A percentile compares a stretch with the other conserved stretches of the same genome.
These are phyloP conservation scores for Pythium scleroteichum DNA, from an alignment of 352 stramenopile genomes.

Conservation along the genomic window DNA sequence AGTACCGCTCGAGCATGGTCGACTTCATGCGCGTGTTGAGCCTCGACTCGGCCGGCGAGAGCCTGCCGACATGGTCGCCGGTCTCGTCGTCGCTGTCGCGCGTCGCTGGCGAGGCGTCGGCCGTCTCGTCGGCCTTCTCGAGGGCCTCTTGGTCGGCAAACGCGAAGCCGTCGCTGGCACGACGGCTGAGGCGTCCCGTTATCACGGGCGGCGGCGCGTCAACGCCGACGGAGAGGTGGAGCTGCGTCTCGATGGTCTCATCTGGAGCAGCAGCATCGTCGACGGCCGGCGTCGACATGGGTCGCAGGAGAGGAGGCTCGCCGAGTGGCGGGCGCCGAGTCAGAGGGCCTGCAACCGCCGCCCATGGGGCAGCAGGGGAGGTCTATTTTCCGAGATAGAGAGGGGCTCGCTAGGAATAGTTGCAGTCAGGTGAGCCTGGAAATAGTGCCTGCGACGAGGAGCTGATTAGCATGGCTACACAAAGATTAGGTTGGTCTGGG, in stretches of 20 bases:
- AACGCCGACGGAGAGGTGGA: neutral
- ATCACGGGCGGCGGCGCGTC: neutral
- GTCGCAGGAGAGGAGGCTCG: too few species aligned
- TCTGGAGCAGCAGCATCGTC: too few species aligned
- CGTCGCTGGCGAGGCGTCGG: neutral
- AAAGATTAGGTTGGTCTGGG: too few species aligned
- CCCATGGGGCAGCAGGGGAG: too few species aligned
- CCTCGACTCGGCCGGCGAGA: neutral
- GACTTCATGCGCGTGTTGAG: slow-evolving; percentile 26
- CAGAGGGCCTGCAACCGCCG: too few species aligned
- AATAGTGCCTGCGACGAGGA: too few species aligned
- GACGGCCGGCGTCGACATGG: neutral
- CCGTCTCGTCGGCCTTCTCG: neutral
- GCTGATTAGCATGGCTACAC: too few species aligned
- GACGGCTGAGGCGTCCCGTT: neutral
- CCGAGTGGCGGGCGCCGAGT: too few species aligned
- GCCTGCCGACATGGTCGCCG: neutral
- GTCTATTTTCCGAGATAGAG: too few species aligned
- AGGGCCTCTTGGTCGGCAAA: neutral
- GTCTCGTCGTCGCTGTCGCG: slow-evolving; percentile 3
- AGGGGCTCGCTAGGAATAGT: too few species aligned
- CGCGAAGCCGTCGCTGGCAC: neutral
- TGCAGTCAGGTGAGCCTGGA: too few species aligned
- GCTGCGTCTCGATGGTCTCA: neutral
- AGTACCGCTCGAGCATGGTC: slow-evolving; percentile 32